Base-by-base conservation (phyloP, 495 filamentous ascomycete genomes). In the Penicillium canariense region DNA sequence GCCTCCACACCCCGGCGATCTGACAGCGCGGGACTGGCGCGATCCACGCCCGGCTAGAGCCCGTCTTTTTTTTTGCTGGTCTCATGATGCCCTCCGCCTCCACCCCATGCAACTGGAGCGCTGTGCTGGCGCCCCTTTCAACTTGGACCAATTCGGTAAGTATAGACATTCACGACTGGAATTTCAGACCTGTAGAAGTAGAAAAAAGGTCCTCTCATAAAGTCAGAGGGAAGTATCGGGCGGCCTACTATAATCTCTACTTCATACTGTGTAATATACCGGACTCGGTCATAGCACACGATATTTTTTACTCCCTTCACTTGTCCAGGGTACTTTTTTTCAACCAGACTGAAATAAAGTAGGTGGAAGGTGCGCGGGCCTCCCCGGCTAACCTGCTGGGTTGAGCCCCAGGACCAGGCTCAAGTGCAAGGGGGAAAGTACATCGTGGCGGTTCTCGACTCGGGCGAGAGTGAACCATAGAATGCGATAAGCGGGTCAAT, bases 51-150 rank as follows among this genome's bases (percentile, higher is more conserved):
- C n/a, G n/a, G n/a, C n/a, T 52, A 38, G 34, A 44, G 52, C 54
- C 46, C 34, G 54, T 46, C 53, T 52, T 59, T 60, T 60, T 63
- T 62, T 60, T 54, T 44, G 36, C 28, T 42, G 59, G 62, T 62
- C 59, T 35, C 62, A 65, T 65, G 62, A 62, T 65, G 32, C 28
- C 54, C 35, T 55, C 50, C 62, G 52, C 20, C 54, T 51, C 58
- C 54, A 56, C 52, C 49, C 52, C 1, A 20, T 26, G 28, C 22
- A 34, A 20, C 20, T 35, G 14, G 23, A 18, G 38, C 42, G 12
- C 53, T 47, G 48, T 39, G 48, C 36, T 56, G 34, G 47, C 36
- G 32, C 50, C 20, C 4, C 26, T 30, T 38, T 14, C 18, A n/a
- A 43, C 54, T n/a, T 50, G 42, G 27, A 15, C 11, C 15, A 4